Conservation (phyloP, 2,329 filamentous ascomycete species). For the Thielaviopsis euricoi region DNA sequence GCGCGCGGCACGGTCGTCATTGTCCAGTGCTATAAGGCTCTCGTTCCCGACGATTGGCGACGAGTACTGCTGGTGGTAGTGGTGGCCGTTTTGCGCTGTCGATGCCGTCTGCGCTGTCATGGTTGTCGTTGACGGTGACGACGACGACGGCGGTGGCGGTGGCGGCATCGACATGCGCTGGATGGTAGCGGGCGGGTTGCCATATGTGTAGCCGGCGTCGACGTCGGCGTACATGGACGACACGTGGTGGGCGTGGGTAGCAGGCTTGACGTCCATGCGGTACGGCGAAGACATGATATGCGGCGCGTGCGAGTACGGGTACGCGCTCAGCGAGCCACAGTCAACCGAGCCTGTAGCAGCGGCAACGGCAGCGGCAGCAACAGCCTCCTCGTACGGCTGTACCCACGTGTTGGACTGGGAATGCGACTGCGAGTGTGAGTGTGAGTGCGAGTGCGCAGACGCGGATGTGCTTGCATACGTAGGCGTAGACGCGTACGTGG, state of each 20-base stretch:
- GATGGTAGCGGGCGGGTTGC: conserved; percentile 3
- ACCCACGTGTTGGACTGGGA: no score
- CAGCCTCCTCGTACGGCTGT: conserved; percentile 16
- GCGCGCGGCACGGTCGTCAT: no score
- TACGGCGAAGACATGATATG: conserved; percentile 21
- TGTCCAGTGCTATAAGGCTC: not conserved
- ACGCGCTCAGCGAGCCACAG: conserved; percentile 21
- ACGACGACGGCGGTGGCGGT: no score
- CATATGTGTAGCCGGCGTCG: conserved; percentile 20
- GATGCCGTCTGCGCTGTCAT: no score
- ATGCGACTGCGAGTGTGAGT: no score
- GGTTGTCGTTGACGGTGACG: no score
- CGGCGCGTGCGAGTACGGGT: conserved; percentile 16
- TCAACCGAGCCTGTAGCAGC: conserved; percentile 24
- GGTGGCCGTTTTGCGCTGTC: not conserved
- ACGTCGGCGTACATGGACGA: conserved; percentile 21
- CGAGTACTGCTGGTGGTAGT: not conserved
- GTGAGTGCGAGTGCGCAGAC: no score
- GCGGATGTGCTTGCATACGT: no score
- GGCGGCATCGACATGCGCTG: not conserved
- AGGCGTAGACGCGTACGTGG: not conserved
- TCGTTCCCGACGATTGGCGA: not conserved
- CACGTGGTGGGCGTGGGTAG: not conserved
- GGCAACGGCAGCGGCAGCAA: conserved; percentile 18
- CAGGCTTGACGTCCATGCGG: conserved; percentile 17